phyloP scores from a whole-genome alignment of 805 yeast genomes.

The Cyberlindnera japonica region DNA sequence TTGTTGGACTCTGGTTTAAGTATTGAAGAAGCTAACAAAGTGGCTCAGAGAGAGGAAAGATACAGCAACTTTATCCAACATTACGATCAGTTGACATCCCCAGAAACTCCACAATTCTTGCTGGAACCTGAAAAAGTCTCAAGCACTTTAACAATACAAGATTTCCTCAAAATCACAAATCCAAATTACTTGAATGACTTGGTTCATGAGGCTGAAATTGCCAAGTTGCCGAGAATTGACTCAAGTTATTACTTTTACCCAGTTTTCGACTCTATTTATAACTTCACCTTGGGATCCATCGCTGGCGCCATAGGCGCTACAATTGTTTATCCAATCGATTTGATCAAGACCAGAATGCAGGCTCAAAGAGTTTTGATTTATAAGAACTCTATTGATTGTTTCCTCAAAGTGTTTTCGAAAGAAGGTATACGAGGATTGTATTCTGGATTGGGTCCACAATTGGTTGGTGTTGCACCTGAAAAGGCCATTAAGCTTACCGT shows the following conservation, averaged over 20 bases:
- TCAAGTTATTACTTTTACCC: conserved; percentile 45
- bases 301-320: conserved; percentile 99
- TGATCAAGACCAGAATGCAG: conserved; percentile 96
- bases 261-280: conserved; percentile 82
- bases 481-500: conserved; percentile 95
- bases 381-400: conserved; percentile 82
- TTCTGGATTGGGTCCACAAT: conserved; percentile 90
- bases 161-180: conserved; percentile 38
- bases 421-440: conserved; percentile 88
- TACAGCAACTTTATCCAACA: conserved; percentile 16
- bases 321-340: conserved; percentile 92
- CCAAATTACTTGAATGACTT: conserved; percentile 35
- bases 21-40: conserved; percentile 8
- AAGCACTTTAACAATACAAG: conserved; percentile 29
- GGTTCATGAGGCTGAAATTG: conserved; percentile 17
- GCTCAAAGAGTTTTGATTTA: conserved; percentile 79
- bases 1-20: conserved; percentile 12
- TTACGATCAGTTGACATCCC: conserved; percentile 18
- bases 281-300: conserved; percentile 84
- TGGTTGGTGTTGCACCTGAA: conserved; percentile 97
- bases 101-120: conserved; percentile 14
- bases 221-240: conserved; percentile 15
- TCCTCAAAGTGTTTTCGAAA: conserved; percentile 63
- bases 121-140: conserved; percentile 12
- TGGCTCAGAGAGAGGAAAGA: conserved; percentile 11